These are phyloP conservation scores for Fusarium anguioides DNA, from an alignment of 2,329 filamentous ascomycete genomes.

Conservation along the genomic window DNA sequence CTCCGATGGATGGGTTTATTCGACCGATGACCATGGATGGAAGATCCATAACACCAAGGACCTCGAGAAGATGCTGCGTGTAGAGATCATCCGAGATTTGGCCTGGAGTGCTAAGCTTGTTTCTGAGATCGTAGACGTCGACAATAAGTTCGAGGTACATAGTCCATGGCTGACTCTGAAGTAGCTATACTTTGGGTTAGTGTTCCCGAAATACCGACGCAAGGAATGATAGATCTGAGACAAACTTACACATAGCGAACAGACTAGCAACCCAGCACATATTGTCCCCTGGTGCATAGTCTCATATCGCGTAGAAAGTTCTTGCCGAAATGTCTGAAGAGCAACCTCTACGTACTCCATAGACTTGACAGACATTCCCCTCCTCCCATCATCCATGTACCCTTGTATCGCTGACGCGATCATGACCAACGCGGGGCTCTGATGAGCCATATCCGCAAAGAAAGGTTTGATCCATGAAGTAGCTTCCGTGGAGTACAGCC, in stretches of 20 bases:
- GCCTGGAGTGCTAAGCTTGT: conserved; percentile 14
- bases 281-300: conserved; percentile 33
- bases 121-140: conserved; percentile 33
- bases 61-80: conserved; percentile 34
- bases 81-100: conserved; percentile 22
- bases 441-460: conserved; percentile 39
- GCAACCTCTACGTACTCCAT: conserved; percentile 41
- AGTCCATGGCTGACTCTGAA: conserved; percentile 40
- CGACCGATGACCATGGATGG: conserved; percentile 36
- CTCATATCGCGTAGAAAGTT: conserved; percentile 31
- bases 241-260: conserved; percentile 38
- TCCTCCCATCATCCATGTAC: conserved; percentile 35
- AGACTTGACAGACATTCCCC: conserved; percentile 33
- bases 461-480: conserved; percentile 40
- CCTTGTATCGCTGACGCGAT: conserved; percentile 39
- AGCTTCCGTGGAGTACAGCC: conserved; percentile 38
- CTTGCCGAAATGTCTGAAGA: conserved; percentile 39
- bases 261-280: conserved; percentile 38
- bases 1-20: conserved; percentile 22
- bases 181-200: conserved; percentile 17
- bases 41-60: conserved; percentile 42
- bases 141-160: conserved; percentile 41
- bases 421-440: conserved; percentile 38
- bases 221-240: not conserved
- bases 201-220: not conserved